Conservation (phyloP, 768 basidiomycete genomes). For the Xanthoconium purpureum region DNA sequence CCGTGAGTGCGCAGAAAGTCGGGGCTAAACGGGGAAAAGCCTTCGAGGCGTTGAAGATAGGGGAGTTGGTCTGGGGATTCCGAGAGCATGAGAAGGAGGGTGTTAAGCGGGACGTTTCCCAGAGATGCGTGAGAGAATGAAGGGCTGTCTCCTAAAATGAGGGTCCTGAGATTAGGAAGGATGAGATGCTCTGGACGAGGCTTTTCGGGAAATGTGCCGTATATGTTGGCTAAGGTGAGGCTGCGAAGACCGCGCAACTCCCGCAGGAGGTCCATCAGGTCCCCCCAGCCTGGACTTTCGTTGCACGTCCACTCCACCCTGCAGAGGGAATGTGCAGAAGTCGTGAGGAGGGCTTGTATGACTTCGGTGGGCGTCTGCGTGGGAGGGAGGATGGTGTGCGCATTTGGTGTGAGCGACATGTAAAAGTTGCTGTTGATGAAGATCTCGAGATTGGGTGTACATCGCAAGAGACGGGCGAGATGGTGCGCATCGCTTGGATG, state of each 20-base stretch:
- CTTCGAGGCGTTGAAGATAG: slow-evolving; percentile 40
- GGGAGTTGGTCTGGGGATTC: slow-evolving; percentile 37
- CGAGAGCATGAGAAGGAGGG: slow-evolving; percentile 38
- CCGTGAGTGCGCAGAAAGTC: slow-evolving; percentile 43
- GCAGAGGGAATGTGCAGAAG: slow-evolving; percentile 36
- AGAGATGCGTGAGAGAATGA: slow-evolving; percentile 33
- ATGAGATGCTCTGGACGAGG: slow-evolving; percentile 23
- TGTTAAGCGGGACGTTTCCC: slow-evolving; percentile 38
- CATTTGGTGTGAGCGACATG: slow-evolving; percentile 20
- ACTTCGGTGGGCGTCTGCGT: slow-evolving; percentile 33
- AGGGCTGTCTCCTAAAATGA: slow-evolving; percentile 39
- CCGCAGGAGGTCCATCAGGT: slow-evolving; percentile 38
- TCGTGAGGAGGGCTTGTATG: slow-evolving; percentile 31
- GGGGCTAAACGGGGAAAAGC: slow-evolving; percentile 40
- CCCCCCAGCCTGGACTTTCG: slow-evolving; percentile 41
- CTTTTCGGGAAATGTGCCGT: slow-evolving; percentile 29
- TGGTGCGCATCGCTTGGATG: slow-evolving; percentile 17
- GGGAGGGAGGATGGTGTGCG: slow-evolving; percentile 20
- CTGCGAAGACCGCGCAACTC: slow-evolving; percentile 35
- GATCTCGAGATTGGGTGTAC: slow-evolving; percentile 44
- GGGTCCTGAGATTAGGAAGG: slow-evolving; percentile 39
- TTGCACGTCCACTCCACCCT: slow-evolving; percentile 46
- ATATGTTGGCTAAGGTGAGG: slow-evolving; percentile 41
- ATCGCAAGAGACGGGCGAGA: slow-evolving; percentile 38
- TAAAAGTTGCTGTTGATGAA: slow-evolving; percentile 40